Base-by-base conservation (phyloP, 371 early-diverging fungal genomes). In the Spiromyces aspiralis region DNA sequence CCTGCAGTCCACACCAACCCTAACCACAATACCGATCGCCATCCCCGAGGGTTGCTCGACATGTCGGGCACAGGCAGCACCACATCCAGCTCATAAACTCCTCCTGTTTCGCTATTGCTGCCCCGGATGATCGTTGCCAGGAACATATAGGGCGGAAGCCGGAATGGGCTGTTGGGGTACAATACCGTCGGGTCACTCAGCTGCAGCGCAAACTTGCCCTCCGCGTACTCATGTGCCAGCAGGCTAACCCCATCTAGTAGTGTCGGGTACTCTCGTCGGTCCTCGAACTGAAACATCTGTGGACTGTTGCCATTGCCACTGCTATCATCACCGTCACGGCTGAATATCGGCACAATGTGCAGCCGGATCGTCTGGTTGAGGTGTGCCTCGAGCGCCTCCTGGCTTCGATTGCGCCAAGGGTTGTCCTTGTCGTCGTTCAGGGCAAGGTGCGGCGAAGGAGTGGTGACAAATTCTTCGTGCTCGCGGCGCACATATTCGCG, bases 401-500 rank as follows among this genome's bases (percentile, higher is more conserved):
- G 59, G 42, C 69, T 64, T 28, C 57, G 43, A 51, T 67, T 67
- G 50, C 63, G 59, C 68, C 68, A 67, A 20, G 67, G 69, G 26
- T 67, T 67, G 4, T 48, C 50, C 1, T 46, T 44, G 23, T 63
- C 69, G 26, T 51, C 64, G 2, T 19, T 6, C 23, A 23, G 19
- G 21, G 3, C 23, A 4, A 27, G 20, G 47, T 13, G 21, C 10
- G 47, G 16, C 27, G 4, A 13, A 2, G 4, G 4, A 26, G 35
- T 44, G 19, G 27, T 27, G 20, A 23, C 26, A 35, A 45, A 12
- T 26, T 66, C 61, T 6, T 62, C 68, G 27, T 64, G 66, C 25
- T 61, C 58, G 21, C 61, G 63, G 22, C 60, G 66, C 4, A 57
- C 59, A 20, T 69, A 56, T 44, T 67, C 68, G 50, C 69, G 66